Evolutionary conservation across 305 asterid species (phyloP).

Genomic region (Stenogyne calaminthoides): DNA sequence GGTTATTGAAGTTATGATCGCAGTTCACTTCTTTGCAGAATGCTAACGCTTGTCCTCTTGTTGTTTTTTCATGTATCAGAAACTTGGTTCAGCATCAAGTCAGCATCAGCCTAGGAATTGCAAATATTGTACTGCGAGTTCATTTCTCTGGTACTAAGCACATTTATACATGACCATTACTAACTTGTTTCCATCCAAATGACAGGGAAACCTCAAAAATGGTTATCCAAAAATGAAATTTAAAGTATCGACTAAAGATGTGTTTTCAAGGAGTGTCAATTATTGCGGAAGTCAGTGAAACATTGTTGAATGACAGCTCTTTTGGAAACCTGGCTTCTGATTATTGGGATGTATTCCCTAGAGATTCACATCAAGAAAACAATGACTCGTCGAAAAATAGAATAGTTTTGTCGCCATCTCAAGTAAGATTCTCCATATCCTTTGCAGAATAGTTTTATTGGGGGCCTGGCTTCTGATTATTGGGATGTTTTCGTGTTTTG

Average conservation of each 20-base stretch:
- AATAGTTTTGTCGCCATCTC: constrained; percentile 74
- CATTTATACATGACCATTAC: constrained; percentile 31
- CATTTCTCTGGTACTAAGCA: constrained; percentile 26
- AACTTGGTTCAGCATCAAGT: constrained; percentile 41
- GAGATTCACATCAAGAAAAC: constrained; percentile 52
- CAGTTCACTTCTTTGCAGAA: constrained; percentile 27
- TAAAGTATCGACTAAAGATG: constrained; percentile 73
- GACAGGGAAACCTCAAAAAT: constrained; percentile 61
- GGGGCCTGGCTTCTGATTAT: no score
- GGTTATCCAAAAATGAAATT: constrained; percentile 77
- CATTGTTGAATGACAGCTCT: constrained; percentile 27
- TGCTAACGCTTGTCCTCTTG: constrained; percentile 29
- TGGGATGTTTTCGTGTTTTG: constrained; percentile 25
- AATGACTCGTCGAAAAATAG: constrained; percentile 33
- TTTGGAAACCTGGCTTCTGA: constrained; percentile 54
- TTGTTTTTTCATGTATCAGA: constrained; percentile 55
- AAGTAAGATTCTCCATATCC: constrained; percentile 49
- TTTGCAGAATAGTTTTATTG: no score
- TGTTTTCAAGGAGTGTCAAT: constrained; percentile 73
- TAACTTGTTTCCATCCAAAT: constrained; percentile 39
- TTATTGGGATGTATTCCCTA: constrained; percentile 87
- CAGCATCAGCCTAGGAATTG: constrained; percentile 43
- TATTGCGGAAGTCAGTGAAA: constrained; percentile 63
- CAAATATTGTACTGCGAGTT: constrained; percentile 88
- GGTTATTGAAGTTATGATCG: neutral